Evolutionary conservation across 768 basidiomycete genomes (phyloP), one percentile per base, ranked within the genome.

Genomic region (Royoungia palumana): DNA sequence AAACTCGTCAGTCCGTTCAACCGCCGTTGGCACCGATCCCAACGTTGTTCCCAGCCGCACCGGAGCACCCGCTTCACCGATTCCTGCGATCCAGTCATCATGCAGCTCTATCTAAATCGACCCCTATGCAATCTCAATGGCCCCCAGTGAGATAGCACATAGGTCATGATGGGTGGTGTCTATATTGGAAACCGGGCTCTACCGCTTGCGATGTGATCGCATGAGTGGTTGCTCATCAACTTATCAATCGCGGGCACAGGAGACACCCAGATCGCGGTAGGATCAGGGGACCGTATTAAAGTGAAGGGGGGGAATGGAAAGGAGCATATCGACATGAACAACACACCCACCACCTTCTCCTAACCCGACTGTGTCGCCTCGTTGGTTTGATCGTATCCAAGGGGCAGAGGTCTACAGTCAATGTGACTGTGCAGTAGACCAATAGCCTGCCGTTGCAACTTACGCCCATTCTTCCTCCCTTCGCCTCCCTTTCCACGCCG

Each of bases 51-150:
- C 49, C 58, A 57, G 44, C 47, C 32, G 17, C 35, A 9, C 42
- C 58, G 62, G 54, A 44, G 32, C 14, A 38, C 40, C 37, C 62
- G 62, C 54, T 39, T 12, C 25, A 57, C 62, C 60, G 63, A 55
- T 42, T 41, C n/a, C 25, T 41, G 61, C 56, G 62, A 49, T 22
- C 20, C 46, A 42, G 32, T 46, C 42, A 35, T 30, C n/a, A 35
- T 3, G 30, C 16, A 14, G 27, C 4, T 22, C 34, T 19, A 16
- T 14, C 32, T 14, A 32, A 6, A 16, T 16, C 7, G 14, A 6
- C 32, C 16, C 5, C 32, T 32, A 7, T 32, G 14, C 32, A 32
- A 14, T 32, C 32, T 14, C 30, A 30, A 30, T 30, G 30, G 30
- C 30, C 32, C 16, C 32, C 32, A 32, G 14, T 1, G 32, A 16